These are phyloP conservation scores for Apiospora hydei DNA, from an alignment of 2,329 filamentous ascomycete species.

Conservation along the genomic window DNA sequence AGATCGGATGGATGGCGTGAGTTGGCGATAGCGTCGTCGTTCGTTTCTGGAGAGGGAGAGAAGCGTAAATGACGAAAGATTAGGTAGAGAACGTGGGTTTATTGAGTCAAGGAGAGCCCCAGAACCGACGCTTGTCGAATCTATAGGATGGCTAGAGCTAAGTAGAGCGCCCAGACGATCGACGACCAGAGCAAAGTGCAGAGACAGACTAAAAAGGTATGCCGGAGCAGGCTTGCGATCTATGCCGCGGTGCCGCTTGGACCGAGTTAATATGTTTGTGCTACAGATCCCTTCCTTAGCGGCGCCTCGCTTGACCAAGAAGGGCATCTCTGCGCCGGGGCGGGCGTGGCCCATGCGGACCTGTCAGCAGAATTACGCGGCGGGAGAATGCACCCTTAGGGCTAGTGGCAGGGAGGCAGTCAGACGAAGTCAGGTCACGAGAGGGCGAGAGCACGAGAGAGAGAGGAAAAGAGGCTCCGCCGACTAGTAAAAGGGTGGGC, in stretches of 20 bases:
- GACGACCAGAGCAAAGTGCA: too few species aligned
- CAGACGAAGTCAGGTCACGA: neutral
- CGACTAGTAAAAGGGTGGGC: neutral
- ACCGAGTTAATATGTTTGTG: neutral
- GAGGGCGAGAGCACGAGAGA: neutral
- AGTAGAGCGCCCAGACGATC: too few species aligned
- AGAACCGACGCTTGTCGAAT: neutral
- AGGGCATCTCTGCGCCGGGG: slow-evolving; percentile 2
- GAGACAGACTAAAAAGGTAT: neutral
- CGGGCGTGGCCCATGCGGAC: neutral
- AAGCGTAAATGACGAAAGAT: too few species aligned
- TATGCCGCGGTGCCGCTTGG: neutral
- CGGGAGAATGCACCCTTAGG: neutral
- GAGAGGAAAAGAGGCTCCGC: too few species aligned
- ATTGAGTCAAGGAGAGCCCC: too few species aligned
- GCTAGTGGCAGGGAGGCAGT: neutral
- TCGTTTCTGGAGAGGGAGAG: too few species aligned
- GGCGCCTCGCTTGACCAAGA: neutral
- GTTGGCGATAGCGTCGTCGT: neutral
- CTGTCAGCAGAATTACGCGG: neutral
- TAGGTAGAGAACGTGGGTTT: too few species aligned
- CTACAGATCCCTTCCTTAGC: neutral
- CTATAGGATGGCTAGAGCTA: neutral
- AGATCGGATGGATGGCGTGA: neutral
- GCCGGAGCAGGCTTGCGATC: neutral